phyloP scores from a whole-genome alignment of 208 protist species.

The Acanthamoeba royreba region DNA sequence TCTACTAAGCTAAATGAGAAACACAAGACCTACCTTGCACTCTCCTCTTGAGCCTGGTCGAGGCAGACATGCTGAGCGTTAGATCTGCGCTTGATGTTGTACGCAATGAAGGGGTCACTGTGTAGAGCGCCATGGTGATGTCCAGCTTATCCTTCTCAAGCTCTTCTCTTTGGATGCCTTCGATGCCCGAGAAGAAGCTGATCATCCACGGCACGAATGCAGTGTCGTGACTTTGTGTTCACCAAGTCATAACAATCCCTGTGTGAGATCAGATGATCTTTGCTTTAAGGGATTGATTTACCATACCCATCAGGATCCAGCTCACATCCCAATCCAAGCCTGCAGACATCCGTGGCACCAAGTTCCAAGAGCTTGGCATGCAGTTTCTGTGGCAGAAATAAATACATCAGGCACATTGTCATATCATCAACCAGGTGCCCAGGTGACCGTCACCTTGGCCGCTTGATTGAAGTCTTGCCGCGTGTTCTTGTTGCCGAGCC shows the following conservation, averaged over 20 bases:
- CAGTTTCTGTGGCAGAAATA: neutral
- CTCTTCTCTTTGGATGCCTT: neutral
- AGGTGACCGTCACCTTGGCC: neutral
- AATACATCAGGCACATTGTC: neutral
- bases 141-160: neutral
- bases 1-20: no score
- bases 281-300: neutral
- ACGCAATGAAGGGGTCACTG: neutral
- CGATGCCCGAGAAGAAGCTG: neutral
- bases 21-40: no score
- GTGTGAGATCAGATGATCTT: no score
- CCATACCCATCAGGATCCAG: neutral
- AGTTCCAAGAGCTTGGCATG: neutral
- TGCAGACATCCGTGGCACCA: neutral
- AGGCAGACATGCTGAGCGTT: no score
- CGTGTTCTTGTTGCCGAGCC: constrained; percentile 39
- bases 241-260: neutral
- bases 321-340: neutral
- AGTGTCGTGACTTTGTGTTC: neutral
- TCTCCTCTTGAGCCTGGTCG: neutral
- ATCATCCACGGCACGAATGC: constrained; percentile 30
- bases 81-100: neutral
- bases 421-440: neutral
- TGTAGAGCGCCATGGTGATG: neutral
- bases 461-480: constrained; percentile 6